Conservation (phyloP, 306 rosid species). For the Medicago ruthenica region DNA sequence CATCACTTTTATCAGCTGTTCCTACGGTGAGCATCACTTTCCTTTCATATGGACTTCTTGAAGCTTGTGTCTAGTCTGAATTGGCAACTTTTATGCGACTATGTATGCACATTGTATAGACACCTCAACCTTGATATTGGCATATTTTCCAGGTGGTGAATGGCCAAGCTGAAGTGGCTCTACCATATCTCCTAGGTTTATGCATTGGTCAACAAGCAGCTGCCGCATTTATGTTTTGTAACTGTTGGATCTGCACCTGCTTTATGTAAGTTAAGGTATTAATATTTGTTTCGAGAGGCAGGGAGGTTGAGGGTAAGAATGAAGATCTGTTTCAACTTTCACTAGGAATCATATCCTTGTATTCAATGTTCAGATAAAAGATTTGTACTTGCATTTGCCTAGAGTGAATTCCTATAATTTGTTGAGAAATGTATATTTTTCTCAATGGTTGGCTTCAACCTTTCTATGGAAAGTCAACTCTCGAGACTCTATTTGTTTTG, state of each 20-base stretch:
- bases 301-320: conserved; percentile 33
- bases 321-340: conserved; percentile 27
- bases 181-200: conserved; percentile 10
- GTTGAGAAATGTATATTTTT: neutral
- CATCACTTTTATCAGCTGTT: conserved; percentile 22
- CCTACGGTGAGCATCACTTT: conserved; percentile 41
- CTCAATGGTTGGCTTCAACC: conserved; percentile 8
- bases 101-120: conserved; percentile 13
- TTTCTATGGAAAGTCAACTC: conserved; percentile 12
- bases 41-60: conserved; percentile 9
- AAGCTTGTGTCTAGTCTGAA: conserved; percentile 24
- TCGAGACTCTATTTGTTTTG: conserved; percentile 6
- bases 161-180: conserved; percentile 24
- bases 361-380: conserved; percentile 21
- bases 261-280: conserved; percentile 25
- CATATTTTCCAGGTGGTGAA: conserved; percentile 34
- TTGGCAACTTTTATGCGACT: conserved; percentile 21
- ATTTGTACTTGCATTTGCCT: conserved; percentile 27
- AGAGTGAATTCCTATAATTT: conserved; percentile 12
- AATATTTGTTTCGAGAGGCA: conserved; percentile 29
- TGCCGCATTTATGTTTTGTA: conserved; percentile 1
- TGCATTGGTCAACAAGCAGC: conserved; percentile 15
- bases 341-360: neutral
- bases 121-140: conserved; percentile 25
- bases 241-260: conserved; percentile 21